A percentile compares a stretch with the other conserved stretches of the same genome.
These are phyloP conservation scores for Solanum hybrid DNA, from an alignment of 305 asterid species.

Conservation along the genomic window DNA sequence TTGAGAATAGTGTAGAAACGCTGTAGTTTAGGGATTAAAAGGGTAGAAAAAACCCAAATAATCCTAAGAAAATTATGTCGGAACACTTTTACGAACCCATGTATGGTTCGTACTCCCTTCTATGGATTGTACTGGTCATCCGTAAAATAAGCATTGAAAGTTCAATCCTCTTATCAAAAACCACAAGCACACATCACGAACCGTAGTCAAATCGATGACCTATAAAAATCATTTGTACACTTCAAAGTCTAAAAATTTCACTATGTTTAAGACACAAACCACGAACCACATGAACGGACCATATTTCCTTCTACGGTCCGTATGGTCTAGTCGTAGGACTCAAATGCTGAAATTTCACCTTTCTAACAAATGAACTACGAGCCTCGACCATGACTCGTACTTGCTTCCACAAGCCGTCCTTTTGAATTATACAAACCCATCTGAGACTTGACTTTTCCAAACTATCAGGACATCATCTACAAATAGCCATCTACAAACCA, in stretches of 20 bases:
- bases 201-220: background rate
- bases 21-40: background rate
- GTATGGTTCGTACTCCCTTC: background rate
- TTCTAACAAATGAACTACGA: background rate
- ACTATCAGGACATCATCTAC: background rate
- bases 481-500: background rate
- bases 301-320: background rate
- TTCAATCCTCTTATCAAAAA: background rate
- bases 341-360: background rate
- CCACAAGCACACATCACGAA: background rate
- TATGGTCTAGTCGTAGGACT: background rate
- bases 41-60: background rate
- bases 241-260: background rate
- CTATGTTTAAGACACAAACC: background rate
- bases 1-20: background rate
- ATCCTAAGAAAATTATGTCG: background rate
- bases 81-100: background rate
- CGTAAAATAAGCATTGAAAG: background rate
- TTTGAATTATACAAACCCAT: background rate
- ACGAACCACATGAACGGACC: background rate
- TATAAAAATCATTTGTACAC: background rate
- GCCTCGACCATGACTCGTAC: background rate
- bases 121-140: background rate
- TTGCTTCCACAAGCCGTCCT: background rate
- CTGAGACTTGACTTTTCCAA: background rate